A percentile compares a stretch with the other conserved stretches of the same genome.
Conservation (phyloP, 768 basidiomycete species). For the Termitomyces bulborhizus region DNA sequence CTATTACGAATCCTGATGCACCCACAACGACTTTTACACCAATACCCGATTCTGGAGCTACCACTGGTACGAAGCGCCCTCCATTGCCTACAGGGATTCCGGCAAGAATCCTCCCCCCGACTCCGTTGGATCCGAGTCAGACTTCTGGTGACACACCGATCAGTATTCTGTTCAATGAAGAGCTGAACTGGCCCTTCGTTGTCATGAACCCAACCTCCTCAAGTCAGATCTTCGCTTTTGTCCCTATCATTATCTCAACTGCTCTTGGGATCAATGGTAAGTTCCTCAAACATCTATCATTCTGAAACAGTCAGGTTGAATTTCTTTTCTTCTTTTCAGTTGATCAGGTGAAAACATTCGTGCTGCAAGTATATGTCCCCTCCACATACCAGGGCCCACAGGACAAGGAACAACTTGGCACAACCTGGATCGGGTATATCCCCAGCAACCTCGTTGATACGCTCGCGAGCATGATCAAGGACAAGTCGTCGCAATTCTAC, state of each 20-base stretch:
- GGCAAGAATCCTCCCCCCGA: constrained; percentile 47
- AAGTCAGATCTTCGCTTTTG: constrained; percentile 72
- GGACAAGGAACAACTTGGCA: constrained; percentile 51
- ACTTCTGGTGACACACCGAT: constrained; percentile 41
- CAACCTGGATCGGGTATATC: constrained; percentile 70
- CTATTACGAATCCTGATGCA: constrained; percentile 39
- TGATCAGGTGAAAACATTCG: constrained; percentile 36
- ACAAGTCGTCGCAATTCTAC: constrained; percentile 59
- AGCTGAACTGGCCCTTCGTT: constrained; percentile 68
- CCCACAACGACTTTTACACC: constrained; percentile 26
- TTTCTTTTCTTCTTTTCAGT: constrained; percentile 16
- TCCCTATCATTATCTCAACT: constrained; percentile 39
- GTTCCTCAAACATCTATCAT: constrained; percentile 10
- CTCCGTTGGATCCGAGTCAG: constrained; percentile 17
- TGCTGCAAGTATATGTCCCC: constrained; percentile 68
- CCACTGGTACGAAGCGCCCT: constrained; percentile 21
- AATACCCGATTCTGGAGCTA: constrained; percentile 8
- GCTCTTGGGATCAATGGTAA: constrained; percentile 27
- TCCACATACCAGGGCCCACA: constrained; percentile 38
- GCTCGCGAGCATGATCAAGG: constrained; percentile 62
- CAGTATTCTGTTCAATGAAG: constrained; percentile 55
- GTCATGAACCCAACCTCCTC: constrained; percentile 47
- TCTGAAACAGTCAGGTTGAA: not conserved
- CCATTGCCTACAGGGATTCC: constrained; percentile 58
- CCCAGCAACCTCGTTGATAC: constrained; percentile 45